phyloP scores from a whole-genome alignment of 169 alveolate genomes.

The Plasmodium coatneyi region DNA sequence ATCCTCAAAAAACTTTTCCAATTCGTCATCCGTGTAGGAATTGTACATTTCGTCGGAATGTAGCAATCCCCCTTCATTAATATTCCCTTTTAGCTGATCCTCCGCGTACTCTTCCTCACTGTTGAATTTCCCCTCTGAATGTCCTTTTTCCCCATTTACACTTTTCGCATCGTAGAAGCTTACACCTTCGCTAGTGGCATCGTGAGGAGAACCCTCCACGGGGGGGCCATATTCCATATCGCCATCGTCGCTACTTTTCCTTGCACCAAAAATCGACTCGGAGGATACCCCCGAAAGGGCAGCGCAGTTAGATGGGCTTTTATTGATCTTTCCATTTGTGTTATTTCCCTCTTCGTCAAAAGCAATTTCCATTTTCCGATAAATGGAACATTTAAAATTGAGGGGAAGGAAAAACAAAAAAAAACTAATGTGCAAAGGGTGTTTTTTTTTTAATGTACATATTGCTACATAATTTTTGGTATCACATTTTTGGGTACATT shows the following conservation, averaged over 20 bases:
- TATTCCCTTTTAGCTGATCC: neutral
- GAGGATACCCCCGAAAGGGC: neutral
- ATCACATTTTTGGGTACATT: neutral
- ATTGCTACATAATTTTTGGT: neutral
- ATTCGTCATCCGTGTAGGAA: slow-evolving; percentile 58
- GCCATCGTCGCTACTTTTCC: neutral
- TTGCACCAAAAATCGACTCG: slow-evolving; percentile 17
- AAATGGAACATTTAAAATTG: slow-evolving; percentile 3
- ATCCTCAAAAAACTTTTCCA: slow-evolving; percentile 66
- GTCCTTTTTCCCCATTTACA: slow-evolving; percentile 14
- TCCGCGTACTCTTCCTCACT: slow-evolving; percentile 1
- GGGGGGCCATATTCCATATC: neutral
- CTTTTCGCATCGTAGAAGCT: slow-evolving; percentile 48
- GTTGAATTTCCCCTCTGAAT: slow-evolving; percentile 3
- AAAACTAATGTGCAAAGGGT: neutral
- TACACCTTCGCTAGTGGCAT: slow-evolving; percentile 13
- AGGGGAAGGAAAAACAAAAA: neutral
- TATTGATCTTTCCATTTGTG: slow-evolving; percentile 24
- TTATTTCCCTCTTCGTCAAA: slow-evolving; percentile 32
- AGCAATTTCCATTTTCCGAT: slow-evolving; percentile 38
- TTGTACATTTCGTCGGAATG: slow-evolving; percentile 8
- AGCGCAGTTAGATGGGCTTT: neutral
- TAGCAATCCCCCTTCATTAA: neutral
- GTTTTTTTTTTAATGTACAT: neutral
- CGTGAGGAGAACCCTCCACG: neutral